These are phyloP conservation scores for Cystobasidium sp. DNA, from an alignment of 1,284 basidiomycete species.

Conservation along the genomic window DNA sequence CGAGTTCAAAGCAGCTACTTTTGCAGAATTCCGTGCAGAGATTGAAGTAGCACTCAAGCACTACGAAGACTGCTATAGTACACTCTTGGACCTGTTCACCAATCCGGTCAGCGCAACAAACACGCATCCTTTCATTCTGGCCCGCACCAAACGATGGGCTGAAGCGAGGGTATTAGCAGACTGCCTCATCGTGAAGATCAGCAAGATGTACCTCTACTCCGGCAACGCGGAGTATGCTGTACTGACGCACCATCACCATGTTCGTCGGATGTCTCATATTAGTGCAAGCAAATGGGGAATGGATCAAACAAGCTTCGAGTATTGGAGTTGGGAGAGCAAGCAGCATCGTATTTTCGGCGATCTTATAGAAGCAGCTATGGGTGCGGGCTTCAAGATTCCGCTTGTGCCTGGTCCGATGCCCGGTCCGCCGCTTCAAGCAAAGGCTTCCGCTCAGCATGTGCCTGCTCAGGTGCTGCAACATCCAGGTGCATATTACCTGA, in stretches of 20 bases:
- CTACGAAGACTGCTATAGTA: constrained; percentile 61
- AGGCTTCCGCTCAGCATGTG: constrained; percentile 55
- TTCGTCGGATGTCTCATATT: constrained; percentile 82
- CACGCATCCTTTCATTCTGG: constrained; percentile 67
- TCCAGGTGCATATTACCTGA: constrained; percentile 87
- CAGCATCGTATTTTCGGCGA: constrained; percentile 91
- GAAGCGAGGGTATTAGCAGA: constrained; percentile 96
- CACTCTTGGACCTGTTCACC: constrained; percentile 76
- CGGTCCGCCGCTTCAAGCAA: constrained; percentile 53
- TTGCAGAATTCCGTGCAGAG: constrained; percentile 91
- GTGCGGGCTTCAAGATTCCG: constrained; percentile 64
- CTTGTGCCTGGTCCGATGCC: constrained; percentile 63
- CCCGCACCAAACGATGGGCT: constrained; percentile 95
- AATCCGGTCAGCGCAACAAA: constrained; percentile 61
- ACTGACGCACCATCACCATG: constrained; percentile 78
- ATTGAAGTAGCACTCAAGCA: constrained; percentile 84
- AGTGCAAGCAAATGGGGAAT: constrained; percentile 88
- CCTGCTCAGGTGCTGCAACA: constrained; percentile 71
- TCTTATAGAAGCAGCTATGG: constrained; percentile 77
- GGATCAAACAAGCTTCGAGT: constrained; percentile 95
- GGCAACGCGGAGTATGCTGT: constrained; percentile 77
- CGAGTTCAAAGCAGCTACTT: constrained; percentile 94
- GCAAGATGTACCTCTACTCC: constrained; percentile 85
- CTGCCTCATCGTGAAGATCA: constrained; percentile 85
- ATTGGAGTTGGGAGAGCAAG: constrained; percentile 92